Percentiles rank a stretch among this genome's conserved stretches.
These are phyloP conservation scores for Fusarium floridanum DNA, from an alignment of 2,329 filamentous ascomycete genomes.

Conservation along the genomic window DNA sequence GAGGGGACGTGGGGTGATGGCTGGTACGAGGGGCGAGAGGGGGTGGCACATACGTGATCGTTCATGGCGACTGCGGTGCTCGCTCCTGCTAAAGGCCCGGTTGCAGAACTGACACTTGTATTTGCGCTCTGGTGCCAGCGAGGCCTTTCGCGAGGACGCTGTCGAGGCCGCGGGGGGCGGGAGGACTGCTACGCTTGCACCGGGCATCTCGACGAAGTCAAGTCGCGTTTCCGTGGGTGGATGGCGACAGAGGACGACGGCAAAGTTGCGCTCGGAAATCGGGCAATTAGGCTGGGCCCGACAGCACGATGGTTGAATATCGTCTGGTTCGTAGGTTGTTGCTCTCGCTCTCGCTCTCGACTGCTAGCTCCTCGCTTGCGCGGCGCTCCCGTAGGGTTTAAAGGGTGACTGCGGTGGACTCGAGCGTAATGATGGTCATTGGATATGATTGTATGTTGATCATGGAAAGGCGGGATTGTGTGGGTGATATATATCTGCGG, in stretches of 20 bases:
- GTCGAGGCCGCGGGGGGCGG: constrained; percentile 75
- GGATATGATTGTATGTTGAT: constrained; percentile 56
- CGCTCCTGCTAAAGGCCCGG: constrained; percentile 95
- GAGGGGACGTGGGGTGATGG: constrained; percentile 19
- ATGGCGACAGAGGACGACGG: constrained; percentile 44
- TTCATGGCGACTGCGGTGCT: constrained; percentile 97
- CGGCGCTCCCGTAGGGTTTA: constrained; percentile 77
- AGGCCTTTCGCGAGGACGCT: constrained; percentile 80
- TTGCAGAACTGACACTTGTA: constrained; percentile 99
- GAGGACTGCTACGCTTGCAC: constrained; percentile 75
- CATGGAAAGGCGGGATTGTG: constrained; percentile 57
- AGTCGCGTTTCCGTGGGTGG: constrained; percentile 48
- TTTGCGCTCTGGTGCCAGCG: constrained; percentile 90
- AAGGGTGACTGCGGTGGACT: constrained; percentile 74
- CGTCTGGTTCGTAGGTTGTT: constrained; percentile 55
- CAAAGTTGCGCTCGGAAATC: constrained; percentile 43
- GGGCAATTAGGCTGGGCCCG: constrained; percentile 45
- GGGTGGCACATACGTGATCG: constrained; percentile 86
- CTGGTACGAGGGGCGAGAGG: constrained; percentile 19
- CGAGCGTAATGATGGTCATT: constrained; percentile 66
- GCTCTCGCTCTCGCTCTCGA: constrained; percentile 52
- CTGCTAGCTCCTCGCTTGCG: constrained; percentile 68
- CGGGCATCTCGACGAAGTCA: constrained; percentile 71
- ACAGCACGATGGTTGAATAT: constrained; percentile 72
- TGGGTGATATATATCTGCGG: constrained; percentile 43